Conservation (phyloP, 163 green algal species). For the Coccomyxa subellipsoidea region DNA sequence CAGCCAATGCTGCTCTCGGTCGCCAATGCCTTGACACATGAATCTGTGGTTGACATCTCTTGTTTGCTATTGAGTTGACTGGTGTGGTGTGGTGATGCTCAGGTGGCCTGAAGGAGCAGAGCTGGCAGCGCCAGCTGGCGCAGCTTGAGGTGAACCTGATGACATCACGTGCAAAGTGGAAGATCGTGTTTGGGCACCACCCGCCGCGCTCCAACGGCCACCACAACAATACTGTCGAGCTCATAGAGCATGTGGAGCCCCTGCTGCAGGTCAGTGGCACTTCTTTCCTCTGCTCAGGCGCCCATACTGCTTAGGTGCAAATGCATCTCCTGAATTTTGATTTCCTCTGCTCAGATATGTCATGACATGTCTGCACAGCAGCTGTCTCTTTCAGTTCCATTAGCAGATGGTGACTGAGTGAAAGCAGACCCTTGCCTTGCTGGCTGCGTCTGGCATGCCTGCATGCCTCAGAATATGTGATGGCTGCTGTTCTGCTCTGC, state of each 20-base stretch:
- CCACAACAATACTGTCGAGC: conserved; percentile 43
- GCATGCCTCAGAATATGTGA: too few relatives aligned
- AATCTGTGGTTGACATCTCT: too few relatives aligned
- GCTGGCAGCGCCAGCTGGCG: conserved; percentile 26
- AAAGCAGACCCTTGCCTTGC: too few relatives aligned
- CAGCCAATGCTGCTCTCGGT: too few relatives aligned
- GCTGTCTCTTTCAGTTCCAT: too few relatives aligned
- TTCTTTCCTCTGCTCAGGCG: background rate
- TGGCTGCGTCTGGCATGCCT: too few relatives aligned
- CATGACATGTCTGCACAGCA: too few relatives aligned
- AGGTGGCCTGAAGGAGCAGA: conserved; percentile 41
- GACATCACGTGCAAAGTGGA: conserved; percentile 40
- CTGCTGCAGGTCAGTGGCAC: background rate
- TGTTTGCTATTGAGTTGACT: background rate
- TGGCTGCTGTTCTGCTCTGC: too few relatives aligned
- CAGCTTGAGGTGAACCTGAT: conserved; percentile 34
- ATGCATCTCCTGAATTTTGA: too few relatives aligned
- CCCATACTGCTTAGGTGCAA: background rate
- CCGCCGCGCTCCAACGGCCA: conserved; percentile 45
- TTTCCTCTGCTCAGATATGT: too few relatives aligned
- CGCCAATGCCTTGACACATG: too few relatives aligned
- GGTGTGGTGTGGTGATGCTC: background rate
- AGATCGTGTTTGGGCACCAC: conserved; percentile 67
- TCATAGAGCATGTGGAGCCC: conserved; percentile 3
- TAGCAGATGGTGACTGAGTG: too few relatives aligned